These are phyloP conservation scores for Sistotremastrum niveocremeum DNA, from an alignment of 768 basidiomycete genomes.

Conservation along the genomic window DNA sequence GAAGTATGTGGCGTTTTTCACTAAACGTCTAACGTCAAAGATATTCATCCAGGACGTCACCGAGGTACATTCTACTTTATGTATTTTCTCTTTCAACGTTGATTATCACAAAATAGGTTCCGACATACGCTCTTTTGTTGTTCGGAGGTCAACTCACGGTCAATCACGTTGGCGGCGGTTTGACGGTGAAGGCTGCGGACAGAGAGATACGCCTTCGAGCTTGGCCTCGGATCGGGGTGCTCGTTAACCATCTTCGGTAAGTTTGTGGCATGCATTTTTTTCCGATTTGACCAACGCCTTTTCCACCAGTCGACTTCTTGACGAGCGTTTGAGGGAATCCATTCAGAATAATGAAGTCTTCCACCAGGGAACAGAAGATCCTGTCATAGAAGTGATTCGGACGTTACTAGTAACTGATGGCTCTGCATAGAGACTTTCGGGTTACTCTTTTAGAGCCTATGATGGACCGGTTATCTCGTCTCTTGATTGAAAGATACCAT, in stretches of 20 bases:
- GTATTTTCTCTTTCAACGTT: background rate
- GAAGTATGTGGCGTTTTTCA: slow-evolving; percentile 74
- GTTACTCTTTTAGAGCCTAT: background rate
- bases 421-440: slow-evolving; percentile 1
- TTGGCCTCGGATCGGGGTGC: slow-evolving; percentile 82
- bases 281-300: background rate
- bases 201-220: slow-evolving; percentile 52
- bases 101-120: slow-evolving; percentile 37
- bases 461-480: background rate
- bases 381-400: slow-evolving; percentile 36
- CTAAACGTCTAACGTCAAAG: slow-evolving; percentile 70
- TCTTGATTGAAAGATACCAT: no score
- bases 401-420: slow-evolving; percentile 27
- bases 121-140: slow-evolving; percentile 71
- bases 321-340: slow-evolving; percentile 48
- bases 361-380: slow-evolving; percentile 33
- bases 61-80: slow-evolving; percentile 37
- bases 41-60: slow-evolving; percentile 79
- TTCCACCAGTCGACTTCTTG: slow-evolving; percentile 44
- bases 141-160: slow-evolving; percentile 73
- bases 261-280: slow-evolving; percentile 6
- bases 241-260: slow-evolving; percentile 77
- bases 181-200: slow-evolving; percentile 45
- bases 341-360: slow-evolving; percentile 49
- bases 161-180: slow-evolving; percentile 69